phyloP scores from a whole-genome alignment of 2,329 filamentous ascomycete species.

The Plenodomus lindquistii region DNA sequence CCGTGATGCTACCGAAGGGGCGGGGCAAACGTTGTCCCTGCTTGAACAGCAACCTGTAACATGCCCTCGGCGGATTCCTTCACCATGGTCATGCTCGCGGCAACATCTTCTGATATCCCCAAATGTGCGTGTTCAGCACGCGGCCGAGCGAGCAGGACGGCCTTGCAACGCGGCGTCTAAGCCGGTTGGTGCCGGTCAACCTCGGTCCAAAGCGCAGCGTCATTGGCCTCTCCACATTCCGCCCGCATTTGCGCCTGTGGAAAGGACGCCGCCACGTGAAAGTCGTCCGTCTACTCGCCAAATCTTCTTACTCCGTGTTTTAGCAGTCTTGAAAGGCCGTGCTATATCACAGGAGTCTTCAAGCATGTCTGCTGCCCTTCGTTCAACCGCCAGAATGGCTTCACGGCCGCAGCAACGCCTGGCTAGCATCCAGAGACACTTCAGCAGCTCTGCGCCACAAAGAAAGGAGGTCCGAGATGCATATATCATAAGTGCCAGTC shows the following conservation, averaged over 20 bases:
- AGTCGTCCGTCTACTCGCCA: constrained; percentile 25
- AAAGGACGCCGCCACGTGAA: constrained; percentile 38
- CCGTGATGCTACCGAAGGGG: neutral
- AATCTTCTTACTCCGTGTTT: constrained; percentile 18
- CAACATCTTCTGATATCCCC: neutral
- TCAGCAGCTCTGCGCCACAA: constrained; percentile 37
- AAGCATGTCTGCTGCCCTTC: constrained; percentile 39
- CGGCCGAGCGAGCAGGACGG: neutral
- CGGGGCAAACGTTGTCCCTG: neutral
- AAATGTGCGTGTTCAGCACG: neutral
- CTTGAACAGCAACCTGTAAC: neutral
- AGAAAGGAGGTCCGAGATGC: constrained; percentile 78
- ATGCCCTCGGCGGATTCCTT: neutral
- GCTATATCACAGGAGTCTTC: neutral
- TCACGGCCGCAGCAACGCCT: constrained; percentile 43
- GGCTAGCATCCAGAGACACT: constrained; percentile 43
- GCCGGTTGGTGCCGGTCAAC: constrained; percentile 33
- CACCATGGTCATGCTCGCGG: neutral
- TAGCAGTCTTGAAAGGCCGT: neutral
- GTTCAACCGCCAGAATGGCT: constrained; percentile 40
- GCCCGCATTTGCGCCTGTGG: constrained; percentile 23
- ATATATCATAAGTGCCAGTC: constrained; percentile 87
- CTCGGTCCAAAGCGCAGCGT: constrained; percentile 25
- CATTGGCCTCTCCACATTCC: constrained; percentile 29
- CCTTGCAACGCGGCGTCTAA: constrained; percentile 12